These are phyloP conservation scores for Vaccinium corymbosum DNA, from an alignment of 148 eudicot genomes.

Conservation along the genomic window DNA sequence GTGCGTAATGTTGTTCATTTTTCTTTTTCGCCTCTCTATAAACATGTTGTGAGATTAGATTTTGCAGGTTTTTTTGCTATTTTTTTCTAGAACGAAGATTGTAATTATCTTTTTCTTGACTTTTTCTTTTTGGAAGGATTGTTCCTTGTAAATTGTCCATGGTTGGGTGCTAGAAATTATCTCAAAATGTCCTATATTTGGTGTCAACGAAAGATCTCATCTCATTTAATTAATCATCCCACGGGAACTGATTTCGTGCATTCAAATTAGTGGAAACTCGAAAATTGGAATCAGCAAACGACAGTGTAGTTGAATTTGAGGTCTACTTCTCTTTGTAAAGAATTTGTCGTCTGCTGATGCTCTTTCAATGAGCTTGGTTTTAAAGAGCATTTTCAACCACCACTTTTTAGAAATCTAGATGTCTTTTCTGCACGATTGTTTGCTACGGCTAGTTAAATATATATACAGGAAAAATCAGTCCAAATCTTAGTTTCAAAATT, in stretches of 20 bases:
- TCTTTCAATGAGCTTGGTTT: background rate
- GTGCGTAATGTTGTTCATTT: too few relatives aligned
- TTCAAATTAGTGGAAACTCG: background rate
- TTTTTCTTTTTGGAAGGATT: background rate
- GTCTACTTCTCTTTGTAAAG: background rate
- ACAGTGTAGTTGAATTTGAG: background rate
- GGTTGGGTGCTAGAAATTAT: background rate
- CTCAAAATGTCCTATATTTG: too few relatives aligned
- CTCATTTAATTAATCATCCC: background rate
- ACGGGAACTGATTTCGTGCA: background rate
- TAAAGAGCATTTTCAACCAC: background rate
- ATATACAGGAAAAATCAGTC: too few relatives aligned
- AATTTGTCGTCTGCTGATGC: background rate
- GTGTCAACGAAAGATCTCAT: background rate
- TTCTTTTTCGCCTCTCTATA: too few relatives aligned
- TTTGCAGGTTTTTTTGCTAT: too few relatives aligned
- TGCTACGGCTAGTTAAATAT: too few relatives aligned
- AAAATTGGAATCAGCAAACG: background rate
- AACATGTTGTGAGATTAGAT: too few relatives aligned
- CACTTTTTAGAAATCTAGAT: background rate
- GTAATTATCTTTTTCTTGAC: too few relatives aligned
- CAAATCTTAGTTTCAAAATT: too few relatives aligned
- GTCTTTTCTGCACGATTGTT: too few relatives aligned
- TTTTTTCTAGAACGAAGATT: too few relatives aligned
- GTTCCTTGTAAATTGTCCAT: background rate